Conservation (phyloP, 2,329 filamentous ascomycete genomes). For the Trichoderma sp. region DNA sequence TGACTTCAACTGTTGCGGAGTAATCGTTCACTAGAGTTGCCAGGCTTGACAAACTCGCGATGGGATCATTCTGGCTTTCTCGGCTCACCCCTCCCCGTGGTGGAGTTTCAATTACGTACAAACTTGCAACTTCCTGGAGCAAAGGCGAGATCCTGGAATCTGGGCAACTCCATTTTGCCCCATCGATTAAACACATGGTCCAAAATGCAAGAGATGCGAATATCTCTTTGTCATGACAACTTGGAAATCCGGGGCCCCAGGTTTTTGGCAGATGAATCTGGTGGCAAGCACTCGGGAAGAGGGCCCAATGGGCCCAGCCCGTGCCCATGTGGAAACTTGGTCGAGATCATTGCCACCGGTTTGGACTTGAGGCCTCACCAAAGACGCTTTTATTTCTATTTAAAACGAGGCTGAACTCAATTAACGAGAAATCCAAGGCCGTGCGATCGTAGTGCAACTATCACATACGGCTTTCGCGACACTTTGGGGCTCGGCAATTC, state of each 20-base stretch:
- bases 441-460: not conserved
- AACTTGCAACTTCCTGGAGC: constrained; percentile 9
- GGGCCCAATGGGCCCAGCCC: not conserved
- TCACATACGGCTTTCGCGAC: not conserved
- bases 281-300: constrained; percentile 5
- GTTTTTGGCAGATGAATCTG: constrained; percentile 20
- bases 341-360: not conserved
- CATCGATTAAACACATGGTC: constrained; percentile 17
- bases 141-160: constrained; percentile 25
- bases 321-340: not conserved
- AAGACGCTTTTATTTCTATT: not conserved
- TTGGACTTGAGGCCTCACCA: not conserved
- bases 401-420: constrained; percentile 19
- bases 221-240: not conserved
- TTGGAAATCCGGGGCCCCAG: constrained; percentile 26
- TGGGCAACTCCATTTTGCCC: constrained; percentile 24
- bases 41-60: constrained; percentile 7
- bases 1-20: not conserved
- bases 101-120: constrained; percentile 30
- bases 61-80: constrained; percentile 13
- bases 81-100: constrained; percentile 14
- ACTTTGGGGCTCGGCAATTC: constrained; percentile 20
- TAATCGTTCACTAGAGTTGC: not conserved
- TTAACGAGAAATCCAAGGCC: not conserved
- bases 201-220: constrained; percentile 8